Percentiles rank a stretch among this genome's conserved stretches.
These are phyloP conservation scores for Cyanodermella asteris DNA, from an alignment of 2,329 filamentous ascomycete genomes.

Conservation along the genomic window DNA sequence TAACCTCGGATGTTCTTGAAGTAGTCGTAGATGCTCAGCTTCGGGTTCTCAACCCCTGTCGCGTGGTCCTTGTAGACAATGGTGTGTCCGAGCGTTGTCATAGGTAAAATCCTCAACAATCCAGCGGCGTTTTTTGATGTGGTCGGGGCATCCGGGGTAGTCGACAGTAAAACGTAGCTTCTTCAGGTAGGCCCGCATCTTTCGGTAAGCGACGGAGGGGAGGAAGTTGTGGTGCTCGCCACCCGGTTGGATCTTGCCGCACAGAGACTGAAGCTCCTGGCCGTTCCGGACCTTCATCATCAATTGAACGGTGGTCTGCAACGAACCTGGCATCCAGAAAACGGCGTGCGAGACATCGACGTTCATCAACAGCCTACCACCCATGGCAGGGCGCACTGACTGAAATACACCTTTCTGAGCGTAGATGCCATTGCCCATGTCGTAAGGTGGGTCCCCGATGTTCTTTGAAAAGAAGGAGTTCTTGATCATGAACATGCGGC, in stretches of 20 bases:
- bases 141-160: too few species aligned
- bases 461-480: conserved; percentile 54
- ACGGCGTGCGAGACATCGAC: conserved; percentile 80
- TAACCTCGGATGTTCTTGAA: conserved; percentile 30
- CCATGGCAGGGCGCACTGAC: conserved; percentile 54
- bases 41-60: conserved; percentile 22
- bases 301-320: not conserved
- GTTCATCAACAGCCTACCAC: conserved; percentile 47
- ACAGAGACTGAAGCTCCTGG: not conserved
- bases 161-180: too few species aligned
- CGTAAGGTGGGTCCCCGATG: too few species aligned
- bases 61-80: conserved; percentile 19
- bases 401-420: conserved; percentile 80
- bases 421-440: too few species aligned
- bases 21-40: conserved; percentile 37
- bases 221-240: not conserved
- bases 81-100: conserved; percentile 21
- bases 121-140: too few species aligned
- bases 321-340: conserved; percentile 42
- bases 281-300: not conserved
- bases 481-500: conserved; percentile 48
- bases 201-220: too few species aligned
- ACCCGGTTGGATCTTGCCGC: conserved; percentile 2
- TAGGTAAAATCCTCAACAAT: conserved; percentile 28
- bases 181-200: too few species aligned